phyloP scores from a whole-genome alignment of 148 eudicot species.

The Chenopodium berlandieri region DNA sequence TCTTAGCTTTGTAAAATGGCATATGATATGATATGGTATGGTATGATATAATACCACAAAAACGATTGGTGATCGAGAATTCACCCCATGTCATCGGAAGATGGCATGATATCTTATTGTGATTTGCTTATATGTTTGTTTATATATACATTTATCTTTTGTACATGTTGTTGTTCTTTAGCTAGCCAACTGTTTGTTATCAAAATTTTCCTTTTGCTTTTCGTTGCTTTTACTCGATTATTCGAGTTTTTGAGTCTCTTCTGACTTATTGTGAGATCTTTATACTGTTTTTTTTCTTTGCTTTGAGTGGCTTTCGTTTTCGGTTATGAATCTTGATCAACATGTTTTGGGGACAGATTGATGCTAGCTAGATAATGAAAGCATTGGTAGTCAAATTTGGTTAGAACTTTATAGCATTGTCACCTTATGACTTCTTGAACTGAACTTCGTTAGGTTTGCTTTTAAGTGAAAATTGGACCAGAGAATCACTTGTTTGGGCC shows the following conservation, averaged over 20 bases:
- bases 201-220: background rate
- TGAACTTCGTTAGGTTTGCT: background rate
- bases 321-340: background rate
- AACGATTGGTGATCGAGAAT: slow-evolving; percentile 6
- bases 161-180: background rate
- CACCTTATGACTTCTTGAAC: slow-evolving; percentile 4
- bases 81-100: slow-evolving; percentile 8
- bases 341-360: background rate
- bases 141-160: background rate
- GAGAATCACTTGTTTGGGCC: slow-evolving; percentile 2
- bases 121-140: slow-evolving; percentile 4
- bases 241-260: background rate
- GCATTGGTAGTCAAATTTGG: background rate
- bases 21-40: too few species aligned
- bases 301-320: slow-evolving; percentile 1
- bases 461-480: background rate
- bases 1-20: too few species aligned
- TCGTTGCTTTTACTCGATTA: background rate
- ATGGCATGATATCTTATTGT: background rate
- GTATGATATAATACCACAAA: background rate
- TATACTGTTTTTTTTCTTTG: background rate
- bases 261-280: background rate
- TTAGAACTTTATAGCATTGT: background rate
- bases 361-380: slow-evolving; percentile 5
- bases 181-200: background rate